phyloP scores from a whole-genome alignment of 2,329 filamentous ascomycete species.

The Pseudocercospora fijiensis region DNA sequence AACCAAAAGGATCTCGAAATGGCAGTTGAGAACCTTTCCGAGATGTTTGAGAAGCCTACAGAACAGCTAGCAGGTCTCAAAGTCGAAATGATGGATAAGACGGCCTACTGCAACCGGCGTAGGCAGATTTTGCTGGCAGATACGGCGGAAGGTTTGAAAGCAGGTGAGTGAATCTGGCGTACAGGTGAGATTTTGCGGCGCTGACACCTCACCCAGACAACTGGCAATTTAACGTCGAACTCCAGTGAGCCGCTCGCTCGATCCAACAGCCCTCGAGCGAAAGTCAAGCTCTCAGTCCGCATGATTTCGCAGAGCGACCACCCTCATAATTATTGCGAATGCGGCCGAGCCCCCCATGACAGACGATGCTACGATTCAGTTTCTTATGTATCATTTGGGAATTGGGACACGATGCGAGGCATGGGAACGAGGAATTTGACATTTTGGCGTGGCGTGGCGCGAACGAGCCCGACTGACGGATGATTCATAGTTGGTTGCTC shows the following conservation, averaged over 20 bases:
- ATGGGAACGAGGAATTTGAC: not conserved
- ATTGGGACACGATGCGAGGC: not conserved
- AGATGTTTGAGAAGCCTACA: constrained; percentile 99
- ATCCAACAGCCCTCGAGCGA: constrained; percentile 24
- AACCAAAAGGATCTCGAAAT: constrained; percentile 98
- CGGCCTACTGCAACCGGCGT: constrained; percentile 90
- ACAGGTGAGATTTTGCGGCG: not conserved
- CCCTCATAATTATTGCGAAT: too few relatives aligned
- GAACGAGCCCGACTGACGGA: not conserved
- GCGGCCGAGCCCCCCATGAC: not conserved
- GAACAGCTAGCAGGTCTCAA: constrained; percentile 80
- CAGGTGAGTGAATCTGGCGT: constrained; percentile 61
- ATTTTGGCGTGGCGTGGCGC: not conserved
- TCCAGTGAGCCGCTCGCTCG: not conserved
- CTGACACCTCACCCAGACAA: constrained; percentile 29
- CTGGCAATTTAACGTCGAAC: constrained; percentile 40
- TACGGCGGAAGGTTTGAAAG: constrained; percentile 86
- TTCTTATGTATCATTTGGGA: constrained; percentile 1
- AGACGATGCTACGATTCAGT: not conserved
- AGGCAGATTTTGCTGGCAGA: constrained; percentile 86
- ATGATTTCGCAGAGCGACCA: not conserved
- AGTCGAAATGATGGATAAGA: constrained; percentile 98
- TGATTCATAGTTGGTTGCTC: not conserved
- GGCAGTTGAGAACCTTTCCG: constrained; percentile 93
- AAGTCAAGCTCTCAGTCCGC: not conserved